Conservation (phyloP, 2,329 filamentous ascomycete species). For the Cytospora piceicola region DNA sequence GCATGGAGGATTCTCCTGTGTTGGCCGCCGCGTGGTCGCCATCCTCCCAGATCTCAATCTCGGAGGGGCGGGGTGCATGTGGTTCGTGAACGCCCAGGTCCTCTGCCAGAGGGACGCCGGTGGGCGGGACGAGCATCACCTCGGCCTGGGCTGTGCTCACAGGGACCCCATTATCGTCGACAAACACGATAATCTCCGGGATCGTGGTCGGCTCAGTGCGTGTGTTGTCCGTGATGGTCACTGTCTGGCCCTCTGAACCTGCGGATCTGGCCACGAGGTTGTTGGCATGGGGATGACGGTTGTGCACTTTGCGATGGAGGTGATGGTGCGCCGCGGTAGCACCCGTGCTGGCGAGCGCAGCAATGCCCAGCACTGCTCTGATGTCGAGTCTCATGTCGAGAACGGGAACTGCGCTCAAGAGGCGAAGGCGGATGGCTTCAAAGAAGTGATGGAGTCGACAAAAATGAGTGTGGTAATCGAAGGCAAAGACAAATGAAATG, state of each 20-base stretch:
- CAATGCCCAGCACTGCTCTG: slow-evolving; percentile 10
- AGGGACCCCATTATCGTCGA: slow-evolving; percentile 60
- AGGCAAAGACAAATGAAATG: neutral
- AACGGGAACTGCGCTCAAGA: neutral
- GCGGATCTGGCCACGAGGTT: slow-evolving; percentile 18
- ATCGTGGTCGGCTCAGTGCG: slow-evolving; percentile 46
- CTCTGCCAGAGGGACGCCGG: slow-evolving; percentile 12
- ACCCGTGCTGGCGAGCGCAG: slow-evolving; percentile 11
- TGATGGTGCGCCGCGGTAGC: slow-evolving; percentile 26
- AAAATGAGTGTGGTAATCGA: neutral
- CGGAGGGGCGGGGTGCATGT: neutral
- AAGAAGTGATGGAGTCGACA: neutral
- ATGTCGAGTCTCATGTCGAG: slow-evolving; percentile 21
- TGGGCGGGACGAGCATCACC: slow-evolving; percentile 39
- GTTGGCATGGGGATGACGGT: slow-evolving; percentile 19
- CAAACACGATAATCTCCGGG: slow-evolving; percentile 60
- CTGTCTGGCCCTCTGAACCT: slow-evolving; percentile 27
- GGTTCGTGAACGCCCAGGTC: neutral
- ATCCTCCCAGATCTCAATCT: neutral
- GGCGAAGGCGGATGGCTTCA: neutral
- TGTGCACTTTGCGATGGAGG: slow-evolving; percentile 19
- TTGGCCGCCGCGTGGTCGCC: too few relatives aligned
- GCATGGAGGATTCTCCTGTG: neutral
- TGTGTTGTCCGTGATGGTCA: slow-evolving; percentile 44
- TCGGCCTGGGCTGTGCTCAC: slow-evolving; percentile 49